Conservation (phyloP, 108 stramenopile species). For the Skeletonema menzelii region DNA sequence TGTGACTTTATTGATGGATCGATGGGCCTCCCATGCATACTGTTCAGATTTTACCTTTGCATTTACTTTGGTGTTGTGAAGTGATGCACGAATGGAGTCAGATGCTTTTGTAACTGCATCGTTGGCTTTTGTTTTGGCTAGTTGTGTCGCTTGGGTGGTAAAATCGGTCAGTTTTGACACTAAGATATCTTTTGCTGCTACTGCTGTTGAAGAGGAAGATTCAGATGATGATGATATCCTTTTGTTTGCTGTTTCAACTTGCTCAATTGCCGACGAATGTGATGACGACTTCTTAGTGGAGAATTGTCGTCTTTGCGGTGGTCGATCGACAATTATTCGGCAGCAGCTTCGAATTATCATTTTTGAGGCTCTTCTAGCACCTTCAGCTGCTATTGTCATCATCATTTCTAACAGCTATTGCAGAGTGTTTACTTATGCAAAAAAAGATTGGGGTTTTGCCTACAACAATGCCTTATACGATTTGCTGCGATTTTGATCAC, state of each 20-base stretch:
- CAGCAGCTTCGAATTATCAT: neutral
- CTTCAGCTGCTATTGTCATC: neutral
- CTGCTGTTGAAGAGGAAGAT: neutral
- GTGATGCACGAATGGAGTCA: neutral
- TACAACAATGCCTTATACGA: no score
- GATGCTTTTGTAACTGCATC: slow-evolving; percentile 1
- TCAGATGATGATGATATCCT: neutral
- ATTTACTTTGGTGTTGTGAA: slow-evolving; percentile 1
- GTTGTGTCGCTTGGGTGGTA: slow-evolving; percentile 1
- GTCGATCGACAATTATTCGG: neutral
- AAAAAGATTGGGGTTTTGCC: no score
- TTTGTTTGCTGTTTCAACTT: neutral
- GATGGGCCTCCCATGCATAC: slow-evolving; percentile 14
- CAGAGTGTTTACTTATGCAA: no score
- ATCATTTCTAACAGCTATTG: no score
- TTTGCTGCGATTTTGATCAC: no score
- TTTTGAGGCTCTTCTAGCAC: neutral
- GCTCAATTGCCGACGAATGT: neutral
- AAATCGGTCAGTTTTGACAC: neutral
- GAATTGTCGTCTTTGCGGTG: neutral
- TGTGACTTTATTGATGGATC: neutral
- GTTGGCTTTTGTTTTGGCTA: neutral
- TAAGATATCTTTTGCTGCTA: neutral
- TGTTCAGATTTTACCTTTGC: slow-evolving; percentile 1
- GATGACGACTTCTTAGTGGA: neutral